Evolutionary conservation across 352 stramenopile species (phyloP).

Genomic region (Achlya hypogyna): DNA sequence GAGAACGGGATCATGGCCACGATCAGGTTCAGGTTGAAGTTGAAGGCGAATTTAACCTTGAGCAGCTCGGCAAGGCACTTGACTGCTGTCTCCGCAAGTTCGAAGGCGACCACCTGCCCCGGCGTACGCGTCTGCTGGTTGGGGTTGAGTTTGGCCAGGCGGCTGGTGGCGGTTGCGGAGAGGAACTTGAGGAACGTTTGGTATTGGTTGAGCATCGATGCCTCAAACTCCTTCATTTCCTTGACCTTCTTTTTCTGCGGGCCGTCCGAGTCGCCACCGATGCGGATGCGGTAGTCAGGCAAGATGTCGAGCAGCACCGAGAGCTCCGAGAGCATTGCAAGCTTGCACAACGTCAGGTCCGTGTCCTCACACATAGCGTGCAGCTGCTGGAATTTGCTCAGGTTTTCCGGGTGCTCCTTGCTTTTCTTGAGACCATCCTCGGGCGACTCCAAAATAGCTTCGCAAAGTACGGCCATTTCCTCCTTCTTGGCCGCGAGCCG

Average conservation of each 20-base stretch:
- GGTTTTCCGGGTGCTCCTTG: slow-evolving; percentile 68
- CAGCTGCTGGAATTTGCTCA: slow-evolving; percentile 76
- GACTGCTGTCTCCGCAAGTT: slow-evolving; percentile 53
- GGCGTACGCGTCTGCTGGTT: slow-evolving; percentile 27
- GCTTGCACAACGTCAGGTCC: slow-evolving; percentile 65
- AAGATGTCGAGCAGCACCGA: slow-evolving; percentile 95
- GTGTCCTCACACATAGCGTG: slow-evolving; percentile 58
- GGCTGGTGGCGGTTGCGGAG: slow-evolving; percentile 44
- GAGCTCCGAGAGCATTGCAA: slow-evolving; percentile 88
- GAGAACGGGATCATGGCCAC: slow-evolving; percentile 72
- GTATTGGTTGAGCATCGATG: slow-evolving; percentile 66
- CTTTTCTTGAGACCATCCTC: slow-evolving; percentile 82
- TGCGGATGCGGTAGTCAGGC: slow-evolving; percentile 91
- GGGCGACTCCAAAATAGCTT: slow-evolving; percentile 79
- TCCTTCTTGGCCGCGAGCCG: slow-evolving; percentile 78
- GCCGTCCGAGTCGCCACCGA: slow-evolving; percentile 47
- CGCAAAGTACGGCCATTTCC: slow-evolving; percentile 82
- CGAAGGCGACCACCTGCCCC: slow-evolving; percentile 35
- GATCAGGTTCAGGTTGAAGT: slow-evolving; percentile 81
- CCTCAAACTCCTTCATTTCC: slow-evolving; percentile 79
- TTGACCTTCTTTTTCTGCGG: slow-evolving; percentile 81
- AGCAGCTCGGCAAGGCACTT: slow-evolving; percentile 72
- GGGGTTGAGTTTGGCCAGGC: slow-evolving; percentile 43
- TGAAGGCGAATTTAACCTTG: slow-evolving; percentile 79
- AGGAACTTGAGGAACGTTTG: slow-evolving; percentile 78